Evolutionary conservation across 768 basidiomycete species (phyloP).

Genomic region (Leucocoprinus sp.): DNA sequence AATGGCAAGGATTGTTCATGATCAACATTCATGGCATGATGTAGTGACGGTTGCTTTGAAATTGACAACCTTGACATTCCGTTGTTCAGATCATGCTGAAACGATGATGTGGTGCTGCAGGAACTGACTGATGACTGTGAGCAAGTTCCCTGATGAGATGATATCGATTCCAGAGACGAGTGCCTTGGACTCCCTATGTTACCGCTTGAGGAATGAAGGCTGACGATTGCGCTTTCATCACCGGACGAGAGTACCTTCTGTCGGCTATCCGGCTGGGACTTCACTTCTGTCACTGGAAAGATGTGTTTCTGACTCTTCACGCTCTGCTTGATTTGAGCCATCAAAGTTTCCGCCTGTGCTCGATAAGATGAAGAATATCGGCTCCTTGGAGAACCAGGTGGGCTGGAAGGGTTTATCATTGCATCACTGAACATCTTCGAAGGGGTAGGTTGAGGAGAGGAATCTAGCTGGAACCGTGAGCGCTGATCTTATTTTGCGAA

Average conservation of each 20-base stretch:
- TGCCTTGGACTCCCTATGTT: conserved; percentile 27
- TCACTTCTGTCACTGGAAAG: conserved; percentile 56
- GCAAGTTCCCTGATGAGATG: conserved; percentile 16
- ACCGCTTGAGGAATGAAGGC: conserved; percentile 1
- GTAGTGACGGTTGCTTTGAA: conserved; percentile 17
- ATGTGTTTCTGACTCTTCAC: conserved; percentile 68
- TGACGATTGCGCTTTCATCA: conserved; percentile 11
- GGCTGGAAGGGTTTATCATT: conserved; percentile 21
- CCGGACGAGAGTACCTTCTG: not conserved
- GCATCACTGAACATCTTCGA: conserved; percentile 26
- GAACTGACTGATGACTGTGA: conserved; percentile 18
- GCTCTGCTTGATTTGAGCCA: conserved; percentile 81
- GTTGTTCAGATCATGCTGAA: conserved; percentile 13
- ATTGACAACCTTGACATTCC: conserved; percentile 22
- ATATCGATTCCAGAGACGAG: conserved; percentile 16
- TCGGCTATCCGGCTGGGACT: conserved; percentile 26
- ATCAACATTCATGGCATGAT: conserved; percentile 13
- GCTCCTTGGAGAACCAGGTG: conserved; percentile 24
- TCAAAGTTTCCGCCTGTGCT: conserved; percentile 67
- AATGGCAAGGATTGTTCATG: conserved; percentile 14
- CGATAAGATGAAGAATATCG: conserved; percentile 60
- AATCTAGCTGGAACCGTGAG: conserved; percentile 17
- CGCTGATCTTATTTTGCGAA: not conserved
- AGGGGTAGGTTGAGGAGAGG: conserved; percentile 22
- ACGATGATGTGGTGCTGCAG: not conserved